Base-by-base conservation (phyloP, 169 alveolate genomes). In the Plasmodium relictum region DNA sequence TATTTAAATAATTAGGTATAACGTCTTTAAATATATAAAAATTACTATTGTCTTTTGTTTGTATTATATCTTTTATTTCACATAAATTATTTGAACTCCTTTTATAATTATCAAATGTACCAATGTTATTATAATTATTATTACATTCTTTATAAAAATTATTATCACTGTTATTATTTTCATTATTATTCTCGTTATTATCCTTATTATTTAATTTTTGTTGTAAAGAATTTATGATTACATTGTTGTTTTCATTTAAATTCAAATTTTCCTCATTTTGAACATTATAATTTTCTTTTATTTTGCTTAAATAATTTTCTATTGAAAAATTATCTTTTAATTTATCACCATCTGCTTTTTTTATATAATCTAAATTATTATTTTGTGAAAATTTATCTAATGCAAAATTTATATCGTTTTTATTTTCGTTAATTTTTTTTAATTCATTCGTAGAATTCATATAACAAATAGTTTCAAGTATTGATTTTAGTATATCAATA, bases 391-490 rank as follows among this genome's bases (percentile, higher is more conserved):
- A 9, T 5, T 52, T 52, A 9, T 73, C 42, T 6, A 50, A 16
- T 50, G 16, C 48, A 14, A 56, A 73, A 58, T 56, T 6, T 2
- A 54, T 6, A 5, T 44, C 72, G 10, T 18, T 44, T 45, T 3
- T 26, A 6, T 48, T 48, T 24, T 66, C 45, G 1, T 59, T 52
- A 1, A 39, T 31, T 12, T 16, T 61, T 14, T 54, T 83, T 37
- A 56, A 39, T 16, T 54, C 71, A 45, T 54, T 83, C 4, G 71
- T 44, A 59, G n/a, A 37, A 16, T 66, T 68, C 31, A 83, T 42
- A 68, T 39, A 66, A 52, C 91, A 83, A 9, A 68, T 45, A 45
- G 83, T 83, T 62, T 68, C 73, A 42, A 83, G 72, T 14, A 83
- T 44, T n/a, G 22, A 68, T 39, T 68, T 83, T 44, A 83, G 8